A percentile compares a stretch with the other conserved stretches of the same genome.
Conservation (phyloP, 805 yeast genomes). For the Saccharomycopsis sp. region DNA sequence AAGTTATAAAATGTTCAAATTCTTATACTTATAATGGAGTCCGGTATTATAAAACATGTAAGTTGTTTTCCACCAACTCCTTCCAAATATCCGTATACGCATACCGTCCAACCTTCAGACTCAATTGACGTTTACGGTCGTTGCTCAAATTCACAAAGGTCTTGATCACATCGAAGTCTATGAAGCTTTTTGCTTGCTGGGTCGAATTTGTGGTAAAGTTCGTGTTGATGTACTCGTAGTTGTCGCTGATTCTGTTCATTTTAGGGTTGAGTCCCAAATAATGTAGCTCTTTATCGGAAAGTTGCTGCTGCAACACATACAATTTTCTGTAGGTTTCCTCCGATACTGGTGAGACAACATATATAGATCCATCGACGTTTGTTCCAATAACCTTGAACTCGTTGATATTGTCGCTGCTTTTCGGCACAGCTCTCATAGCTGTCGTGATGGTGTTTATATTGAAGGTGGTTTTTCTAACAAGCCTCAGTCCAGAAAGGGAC, state of each 20-base stretch:
- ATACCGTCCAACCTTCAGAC: constrained; percentile 51
- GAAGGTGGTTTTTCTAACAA: constrained; percentile 65
- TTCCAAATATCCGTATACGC: constrained; percentile 58
- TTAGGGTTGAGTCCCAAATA: constrained; percentile 77
- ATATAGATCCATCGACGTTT: constrained; percentile 73
- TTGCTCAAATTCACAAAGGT: constrained; percentile 49
- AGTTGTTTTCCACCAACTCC: constrained; percentile 44
- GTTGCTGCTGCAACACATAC: constrained; percentile 80
- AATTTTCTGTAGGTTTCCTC: constrained; percentile 75
- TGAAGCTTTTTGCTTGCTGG: constrained; percentile 46
- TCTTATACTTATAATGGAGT: no score
- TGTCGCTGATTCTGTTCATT: constrained; percentile 38
- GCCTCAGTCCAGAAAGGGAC: constrained; percentile 71
- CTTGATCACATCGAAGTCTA: constrained; percentile 55
- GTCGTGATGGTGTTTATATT: constrained; percentile 58
- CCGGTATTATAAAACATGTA: constrained; percentile 12
- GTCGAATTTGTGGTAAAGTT: constrained; percentile 8
- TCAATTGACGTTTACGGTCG: constrained; percentile 46
- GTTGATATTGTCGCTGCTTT: constrained; percentile 21
- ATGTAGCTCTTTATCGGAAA: constrained; percentile 69
- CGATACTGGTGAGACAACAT: constrained; percentile 62
- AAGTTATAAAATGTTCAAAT: no score
- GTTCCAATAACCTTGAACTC: constrained; percentile 59
- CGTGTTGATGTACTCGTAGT: constrained; percentile 11
- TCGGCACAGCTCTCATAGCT: constrained; percentile 41